These are phyloP conservation scores for Biscutella auriculata DNA, from an alignment of 441 rosid species.

Conservation along the genomic window DNA sequence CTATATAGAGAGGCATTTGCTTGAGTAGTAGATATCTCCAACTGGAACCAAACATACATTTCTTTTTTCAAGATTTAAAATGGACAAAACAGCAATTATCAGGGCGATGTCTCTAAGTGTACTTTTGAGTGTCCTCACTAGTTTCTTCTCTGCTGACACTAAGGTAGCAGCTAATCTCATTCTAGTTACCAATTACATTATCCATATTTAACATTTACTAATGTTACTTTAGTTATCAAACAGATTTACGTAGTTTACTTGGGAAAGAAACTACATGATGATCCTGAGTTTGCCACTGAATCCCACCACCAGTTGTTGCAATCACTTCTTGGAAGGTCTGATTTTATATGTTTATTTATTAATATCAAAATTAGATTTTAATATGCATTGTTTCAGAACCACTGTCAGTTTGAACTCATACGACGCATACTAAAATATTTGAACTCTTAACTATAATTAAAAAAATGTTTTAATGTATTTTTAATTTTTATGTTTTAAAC, in stretches of 20 bases:
- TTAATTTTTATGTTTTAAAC: no score
- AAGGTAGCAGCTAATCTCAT: background rate
- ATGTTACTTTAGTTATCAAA: background rate
- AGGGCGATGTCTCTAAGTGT: background rate
- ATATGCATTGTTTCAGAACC: no score
- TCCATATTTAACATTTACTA: background rate
- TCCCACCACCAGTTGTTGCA: background rate
- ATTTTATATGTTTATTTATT: no score
- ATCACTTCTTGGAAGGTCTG: constrained; percentile 13
- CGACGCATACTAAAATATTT: no score
- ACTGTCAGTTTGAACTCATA: no score
- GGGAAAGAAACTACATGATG: background rate
- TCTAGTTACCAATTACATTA: no score
- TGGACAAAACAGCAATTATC: background rate
- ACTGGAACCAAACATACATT: background rate
- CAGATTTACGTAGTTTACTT: constrained; percentile 3
- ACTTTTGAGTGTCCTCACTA: background rate
- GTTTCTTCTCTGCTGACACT: background rate
- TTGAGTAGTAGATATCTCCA: background rate
- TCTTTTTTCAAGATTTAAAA: background rate
- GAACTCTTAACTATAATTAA: no score
- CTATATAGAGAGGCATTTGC: background rate
- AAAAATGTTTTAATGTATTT: no score
- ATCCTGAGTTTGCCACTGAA: constrained; percentile 1
- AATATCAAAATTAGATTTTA: no score